Conservation (phyloP, 768 basidiomycete genomes). For the Inosperma sp. region DNA sequence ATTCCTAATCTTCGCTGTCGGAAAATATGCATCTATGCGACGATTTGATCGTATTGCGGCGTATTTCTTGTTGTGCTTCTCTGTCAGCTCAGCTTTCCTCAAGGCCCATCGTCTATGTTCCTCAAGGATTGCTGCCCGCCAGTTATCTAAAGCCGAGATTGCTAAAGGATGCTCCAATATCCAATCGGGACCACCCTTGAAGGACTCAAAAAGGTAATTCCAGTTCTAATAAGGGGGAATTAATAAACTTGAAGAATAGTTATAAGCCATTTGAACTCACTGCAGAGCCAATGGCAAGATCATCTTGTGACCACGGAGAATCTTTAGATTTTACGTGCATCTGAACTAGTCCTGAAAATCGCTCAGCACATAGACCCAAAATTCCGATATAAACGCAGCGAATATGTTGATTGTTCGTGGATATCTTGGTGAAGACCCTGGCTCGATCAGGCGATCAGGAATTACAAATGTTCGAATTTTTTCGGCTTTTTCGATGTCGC, state of each 20-base stretch:
- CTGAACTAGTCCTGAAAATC: slow-evolving; percentile 11
- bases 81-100: too few species aligned
- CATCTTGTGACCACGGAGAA: background rate
- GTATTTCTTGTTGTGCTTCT: too few species aligned
- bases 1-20: too few species aligned
- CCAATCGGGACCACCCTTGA: slow-evolving; percentile 19
- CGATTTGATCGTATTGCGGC: too few species aligned
- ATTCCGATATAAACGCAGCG: slow-evolving; percentile 14
- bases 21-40: too few species aligned
- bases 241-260: background rate
- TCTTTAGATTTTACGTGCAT: slow-evolving; percentile 7
- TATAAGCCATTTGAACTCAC: background rate
- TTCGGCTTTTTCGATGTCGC: background rate
- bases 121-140: background rate
- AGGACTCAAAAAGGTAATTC: slow-evolving; percentile 1
- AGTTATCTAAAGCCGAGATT: background rate
- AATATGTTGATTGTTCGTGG: slow-evolving; percentile 12
- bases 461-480: slow-evolving; percentile 1
- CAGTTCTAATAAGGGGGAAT: slow-evolving; percentile 1
- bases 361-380: slow-evolving; percentile 7
- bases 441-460: slow-evolving; percentile 3
- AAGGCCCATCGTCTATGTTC: too few species aligned
- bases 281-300: background rate
- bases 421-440: background rate
- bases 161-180: slow-evolving; percentile 8